phyloP scores from a whole-genome alignment of 2,329 filamentous ascomycete genomes.

The Colletotrichum navitas region DNA sequence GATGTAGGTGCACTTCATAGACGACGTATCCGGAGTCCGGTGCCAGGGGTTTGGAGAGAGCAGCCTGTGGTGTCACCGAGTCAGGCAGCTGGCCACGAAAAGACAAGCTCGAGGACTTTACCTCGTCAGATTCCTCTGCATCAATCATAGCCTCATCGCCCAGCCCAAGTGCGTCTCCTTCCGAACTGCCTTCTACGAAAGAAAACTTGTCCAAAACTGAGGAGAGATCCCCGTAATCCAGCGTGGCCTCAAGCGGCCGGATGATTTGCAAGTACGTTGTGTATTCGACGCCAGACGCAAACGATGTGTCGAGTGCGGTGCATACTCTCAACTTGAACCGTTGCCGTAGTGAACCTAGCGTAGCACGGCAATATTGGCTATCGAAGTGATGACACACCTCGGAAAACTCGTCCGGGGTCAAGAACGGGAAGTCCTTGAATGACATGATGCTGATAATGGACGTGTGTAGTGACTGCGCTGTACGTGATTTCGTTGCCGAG shows the following conservation, averaged over 20 bases:
- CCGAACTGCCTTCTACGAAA: slow-evolving; percentile 50
- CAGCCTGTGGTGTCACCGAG: slow-evolving; percentile 52
- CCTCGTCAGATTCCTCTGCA: slow-evolving; percentile 65
- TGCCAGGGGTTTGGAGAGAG: slow-evolving; percentile 50
- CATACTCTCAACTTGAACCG: slow-evolving; percentile 68
- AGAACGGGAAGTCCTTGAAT: slow-evolving; percentile 70
- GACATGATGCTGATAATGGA: slow-evolving; percentile 8
- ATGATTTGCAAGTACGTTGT: slow-evolving; percentile 69
- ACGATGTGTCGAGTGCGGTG: slow-evolving; percentile 62
- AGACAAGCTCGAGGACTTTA: slow-evolving; percentile 46
- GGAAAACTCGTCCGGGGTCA: slow-evolving; percentile 72
- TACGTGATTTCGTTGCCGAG: not conserved
- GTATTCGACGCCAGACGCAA: slow-evolving; percentile 57
- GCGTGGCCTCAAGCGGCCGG: slow-evolving; percentile 61
- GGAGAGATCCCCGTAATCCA: slow-evolving; percentile 61
- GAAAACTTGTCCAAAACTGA: slow-evolving; percentile 61
- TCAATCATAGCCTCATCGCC: slow-evolving; percentile 63
- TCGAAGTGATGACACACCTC: slow-evolving; percentile 74
- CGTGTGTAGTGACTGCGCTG: not conserved
- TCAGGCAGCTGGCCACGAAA: slow-evolving; percentile 26
- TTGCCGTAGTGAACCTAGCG: slow-evolving; percentile 65
- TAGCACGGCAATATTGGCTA: slow-evolving; percentile 68
- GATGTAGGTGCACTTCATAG: slow-evolving; percentile 82
- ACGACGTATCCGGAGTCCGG: slow-evolving; percentile 64
- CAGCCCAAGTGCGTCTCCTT: slow-evolving; percentile 43